Base-by-base conservation (phyloP, 2,329 filamentous ascomycete genomes). In the Berkeleyomyces rouxiae region DNA sequence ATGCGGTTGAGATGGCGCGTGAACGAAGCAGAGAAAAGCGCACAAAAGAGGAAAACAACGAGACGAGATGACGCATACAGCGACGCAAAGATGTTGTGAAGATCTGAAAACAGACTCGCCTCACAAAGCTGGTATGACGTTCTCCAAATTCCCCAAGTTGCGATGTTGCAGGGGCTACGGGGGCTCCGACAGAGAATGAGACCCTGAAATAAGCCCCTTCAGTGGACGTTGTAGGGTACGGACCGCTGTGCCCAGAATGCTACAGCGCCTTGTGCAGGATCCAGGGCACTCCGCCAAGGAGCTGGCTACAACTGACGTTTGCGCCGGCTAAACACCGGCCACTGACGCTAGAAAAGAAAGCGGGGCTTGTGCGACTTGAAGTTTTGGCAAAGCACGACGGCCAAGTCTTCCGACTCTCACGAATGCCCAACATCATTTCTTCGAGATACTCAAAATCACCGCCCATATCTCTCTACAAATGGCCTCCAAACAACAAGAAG, bases 401-500 rank as follows among this genome's bases (percentile, higher is more conserved):
- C 23, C 23, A 23, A 23, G 23, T 23, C 23, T 23, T 23, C 23
- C 23, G 23, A 23, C 23, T 23, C 23, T 23, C 23, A 23, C 23
- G 23, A 23, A 23, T 23, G 23, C 23, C 23, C 9, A 13, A 5
- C 49, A 36, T 10, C 49, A 37, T 53, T 13, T 53, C 36, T 37
- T 9, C 49, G 37, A 10, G 31, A 36, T 39, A 9, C 9, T 49
- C 42, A 31, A 5, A 11, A 7, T 10, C 10, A 40, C 37, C 4
- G 2, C 36, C 7, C 16, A 16, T 23, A 33, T 43, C 13, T 39
- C 6, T 37, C 7, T 37, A 62, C 23, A 58, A 23, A 77, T 77
- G 75, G 69, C 73, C 3, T 67, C 67, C 10, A 61, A 65, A 33
- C 10, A 58, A 23, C 51, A 62, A 39, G 63, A 62, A 7, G 39